These are phyloP conservation scores for Dactylella cylindrospora DNA, from an alignment of 2,329 filamentous ascomycete genomes.

Conservation along the genomic window DNA sequence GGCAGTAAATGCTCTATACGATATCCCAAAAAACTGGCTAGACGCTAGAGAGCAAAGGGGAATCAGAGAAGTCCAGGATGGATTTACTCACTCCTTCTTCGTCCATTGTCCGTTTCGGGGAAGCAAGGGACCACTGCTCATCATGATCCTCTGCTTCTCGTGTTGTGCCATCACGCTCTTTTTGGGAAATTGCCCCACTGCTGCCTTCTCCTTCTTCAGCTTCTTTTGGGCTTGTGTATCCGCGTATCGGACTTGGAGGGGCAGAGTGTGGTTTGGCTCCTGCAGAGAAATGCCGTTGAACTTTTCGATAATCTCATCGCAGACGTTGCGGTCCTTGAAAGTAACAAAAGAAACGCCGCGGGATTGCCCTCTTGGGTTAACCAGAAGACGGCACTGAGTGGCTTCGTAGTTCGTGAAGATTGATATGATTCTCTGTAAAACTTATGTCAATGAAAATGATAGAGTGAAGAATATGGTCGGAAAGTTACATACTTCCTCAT, in stretches of 20 bases:
- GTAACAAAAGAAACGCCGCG: conserved; percentile 55
- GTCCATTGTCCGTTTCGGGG: conserved; percentile 15
- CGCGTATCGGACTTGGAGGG: conserved; percentile 92
- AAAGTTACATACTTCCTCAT: conserved; percentile 72
- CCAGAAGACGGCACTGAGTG: conserved; percentile 29
- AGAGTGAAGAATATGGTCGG: conserved; percentile 1
- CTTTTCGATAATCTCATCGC: conserved; percentile 81
- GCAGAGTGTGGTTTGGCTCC: conserved; percentile 67
- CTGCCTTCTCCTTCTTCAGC: conserved; percentile 91
- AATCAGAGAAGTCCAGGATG: not conserved
- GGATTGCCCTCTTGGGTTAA: conserved; percentile 31
- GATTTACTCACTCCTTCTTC: conserved; percentile 18
- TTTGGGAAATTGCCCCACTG: conserved; percentile 79
- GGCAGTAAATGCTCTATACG: too few relatives aligned
- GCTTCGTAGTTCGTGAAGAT: conserved; percentile 9
- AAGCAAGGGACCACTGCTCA: conserved; percentile 10
- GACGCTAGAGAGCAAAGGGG: conserved; percentile 4
- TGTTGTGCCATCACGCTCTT: conserved; percentile 48
- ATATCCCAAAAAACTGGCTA: not conserved
- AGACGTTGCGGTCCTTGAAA: conserved; percentile 85
- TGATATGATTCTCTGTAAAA: conserved; percentile 18
- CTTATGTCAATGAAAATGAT: conserved; percentile 24
- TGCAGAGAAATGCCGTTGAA: conserved; percentile 80
- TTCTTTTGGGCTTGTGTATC: conserved; percentile 96
- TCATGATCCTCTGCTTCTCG: conserved; percentile 19